Evolutionary conservation across 1,284 basidiomycete species (phyloP), one percentile per base, ranked within the genome.

Genomic region (Puccinia triticina): DNA sequence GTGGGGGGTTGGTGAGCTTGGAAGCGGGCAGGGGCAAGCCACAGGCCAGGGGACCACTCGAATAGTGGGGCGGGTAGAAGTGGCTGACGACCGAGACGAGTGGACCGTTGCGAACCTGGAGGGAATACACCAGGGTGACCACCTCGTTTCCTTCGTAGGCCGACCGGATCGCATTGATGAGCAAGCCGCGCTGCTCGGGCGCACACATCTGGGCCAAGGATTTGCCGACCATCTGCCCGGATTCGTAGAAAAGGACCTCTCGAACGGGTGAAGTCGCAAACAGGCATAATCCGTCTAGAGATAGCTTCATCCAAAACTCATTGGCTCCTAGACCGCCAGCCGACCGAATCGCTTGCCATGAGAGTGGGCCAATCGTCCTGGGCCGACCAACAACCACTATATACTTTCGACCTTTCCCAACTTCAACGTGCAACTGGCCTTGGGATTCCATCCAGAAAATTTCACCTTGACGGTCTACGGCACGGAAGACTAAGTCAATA

Each of bases 271-370:
- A 48, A 2, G 61, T 67, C 11, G 59, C 34, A 66, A 48, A 66
- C 29, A 78, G 61, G 34, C 57, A 66, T 43, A 78, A 43, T 29
- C 76, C 76, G 46, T 78, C 76, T 29, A 78, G 16, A 14, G 76
- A 78, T 7, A 78, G 57, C 34, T 67, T 78, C 26, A 64, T 78
- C 76, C 76, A 78, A 48, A 78, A 78, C 32, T 78, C 40, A 61
- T 29, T 32, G 26, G 66, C n/a, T n/a, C 76, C 76, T 29, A 66
- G 32, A 29, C 76, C 76, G 66, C 76, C 76, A 32, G 43, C 43
- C 26, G 43, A 46, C 26, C 64, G 43, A 67, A 78, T 78, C 1
- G 76, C 61, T 48, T 48, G n/a, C 76, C 76, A 78, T 14, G 59
- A 78, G 14, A 78, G 64, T 26, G 59, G 57, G 16, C 40, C 59